Percentiles rank a stretch among this genome's conserved stretches.
phyloP scores from a whole-genome alignment of 352 stramenopile species.

The Globisporangium paddicum region DNA sequence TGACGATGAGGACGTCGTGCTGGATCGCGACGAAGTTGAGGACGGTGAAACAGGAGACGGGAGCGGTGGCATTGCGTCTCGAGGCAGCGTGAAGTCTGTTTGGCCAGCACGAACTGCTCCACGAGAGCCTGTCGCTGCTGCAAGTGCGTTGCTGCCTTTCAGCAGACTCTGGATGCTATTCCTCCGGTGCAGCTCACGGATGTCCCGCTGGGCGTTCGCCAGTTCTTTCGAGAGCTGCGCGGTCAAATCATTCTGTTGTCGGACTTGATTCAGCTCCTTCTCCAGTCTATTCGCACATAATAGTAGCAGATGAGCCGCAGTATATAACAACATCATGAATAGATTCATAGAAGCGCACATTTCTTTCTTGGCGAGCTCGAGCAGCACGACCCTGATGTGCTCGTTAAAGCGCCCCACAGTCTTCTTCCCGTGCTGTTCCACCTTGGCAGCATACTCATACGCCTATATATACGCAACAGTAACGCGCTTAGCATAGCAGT shows the following conservation, averaged over 20 bases:
- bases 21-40: slow-evolving; percentile 10
- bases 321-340: too few species aligned
- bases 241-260: slow-evolving; percentile 49
- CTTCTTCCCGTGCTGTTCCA: slow-evolving; percentile 45
- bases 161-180: slow-evolving; percentile 71
- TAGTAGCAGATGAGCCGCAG: not conserved
- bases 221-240: slow-evolving; percentile 63
- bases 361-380: slow-evolving; percentile 66
- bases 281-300: slow-evolving; percentile 40
- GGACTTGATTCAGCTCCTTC: slow-evolving; percentile 46
- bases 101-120: not conserved
- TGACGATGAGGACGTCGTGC: slow-evolving; percentile 6
- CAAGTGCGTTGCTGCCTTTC: slow-evolving; percentile 24
- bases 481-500: too few species aligned
- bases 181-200: slow-evolving; percentile 60
- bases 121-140: not conserved
- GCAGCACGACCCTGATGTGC: slow-evolving; percentile 45
- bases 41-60: not conserved
- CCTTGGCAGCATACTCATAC: slow-evolving; percentile 41
- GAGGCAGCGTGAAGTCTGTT: not conserved
- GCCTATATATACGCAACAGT: slow-evolving; percentile 33
- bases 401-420: slow-evolving; percentile 39
- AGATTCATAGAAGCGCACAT: slow-evolving; percentile 19
- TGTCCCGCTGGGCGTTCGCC: slow-evolving; percentile 61
- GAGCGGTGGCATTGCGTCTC: not conserved